phyloP scores from a whole-genome alignment of 1,284 basidiomycete genomes.

The Thecaphora frezii region DNA sequence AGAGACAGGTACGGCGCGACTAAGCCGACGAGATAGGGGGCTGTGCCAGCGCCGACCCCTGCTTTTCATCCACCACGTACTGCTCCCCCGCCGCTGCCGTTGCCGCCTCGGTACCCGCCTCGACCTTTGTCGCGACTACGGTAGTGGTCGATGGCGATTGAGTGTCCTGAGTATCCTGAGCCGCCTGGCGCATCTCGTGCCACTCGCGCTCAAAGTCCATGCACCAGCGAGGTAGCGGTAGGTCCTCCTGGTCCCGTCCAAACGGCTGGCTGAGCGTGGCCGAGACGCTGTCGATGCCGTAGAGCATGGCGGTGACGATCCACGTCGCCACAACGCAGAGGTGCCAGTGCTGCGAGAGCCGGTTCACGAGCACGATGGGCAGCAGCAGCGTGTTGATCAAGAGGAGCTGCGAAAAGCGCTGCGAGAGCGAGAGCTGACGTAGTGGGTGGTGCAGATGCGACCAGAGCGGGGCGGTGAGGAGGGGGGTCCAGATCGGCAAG shows the following conservation, averaged over 20 bases:
- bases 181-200: conserved; percentile 7
- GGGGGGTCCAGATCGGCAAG: not conserved
- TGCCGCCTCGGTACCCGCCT: too few relatives aligned
- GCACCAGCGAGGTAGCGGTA: conserved; percentile 25
- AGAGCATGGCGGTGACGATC: conserved; percentile 30
- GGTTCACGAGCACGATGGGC: conserved; percentile 24
- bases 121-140: too few relatives aligned
- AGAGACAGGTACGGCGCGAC: too few relatives aligned
- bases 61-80: too few relatives aligned
- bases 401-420: conserved; percentile 20
- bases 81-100: too few relatives aligned
- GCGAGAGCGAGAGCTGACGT: conserved; percentile 14
- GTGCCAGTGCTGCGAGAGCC: conserved; percentile 5
- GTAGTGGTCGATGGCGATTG: too few relatives aligned
- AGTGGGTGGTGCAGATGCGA: too few relatives aligned
- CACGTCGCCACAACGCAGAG: conserved; percentile 8
- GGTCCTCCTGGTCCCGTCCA: conserved; percentile 26
- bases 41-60: too few relatives aligned
- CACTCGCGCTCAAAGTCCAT: conserved; percentile 21
- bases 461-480: not conserved
- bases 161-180: not conserved
- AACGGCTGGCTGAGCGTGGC: conserved; percentile 29
- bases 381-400: conserved; percentile 20
- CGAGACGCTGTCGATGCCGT: conserved; percentile 31
- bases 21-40: too few relatives aligned